Evolutionary conservation across 1,139 yeast genomes (phyloP), one percentile per base, ranked within the genome.

Genomic region (Suhomyces kunorum): DNA sequence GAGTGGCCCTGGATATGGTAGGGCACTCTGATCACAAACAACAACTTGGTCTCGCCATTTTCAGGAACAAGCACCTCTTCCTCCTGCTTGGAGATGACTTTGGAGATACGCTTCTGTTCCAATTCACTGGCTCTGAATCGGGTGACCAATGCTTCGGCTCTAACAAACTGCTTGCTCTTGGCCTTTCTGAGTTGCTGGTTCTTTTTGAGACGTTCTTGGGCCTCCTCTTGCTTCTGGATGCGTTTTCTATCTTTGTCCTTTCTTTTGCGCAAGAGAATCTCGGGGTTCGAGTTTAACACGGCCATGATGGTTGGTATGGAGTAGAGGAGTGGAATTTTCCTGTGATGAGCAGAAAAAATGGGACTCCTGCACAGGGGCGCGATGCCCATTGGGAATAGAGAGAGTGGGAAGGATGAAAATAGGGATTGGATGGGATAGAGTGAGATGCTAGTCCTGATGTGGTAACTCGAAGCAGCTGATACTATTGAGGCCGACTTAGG

Each of bases 171-270:
- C 38, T 63, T 64, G 56, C 68, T 68, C 42, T 65, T 65, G 40
- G 64, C 63, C 39, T 62, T 66, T 50, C 66, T 51, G 12, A 38
- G 16, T 20, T 40, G 67, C 52, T 67, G 71, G 50, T 67, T 68
- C 38, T 61, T 59, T 22, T 53, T 51, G 15, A 27, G 34, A 38
- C 48, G 44, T 16, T 45, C 52, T 25, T 53, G 48, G 36, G 66
- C 67, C 41, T 67, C 66, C 43, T 72, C 83, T 56, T 80, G 87
- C 56, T 79, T 81, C 55, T 79, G 82, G 44, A 83, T 56, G 59
- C 89, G 76, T 53, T 81, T 71, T 60, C 84, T 71, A 58, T 85
- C 90, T 46, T 82, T 84, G 58, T 83, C 79, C 68, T 84, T 85
- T 65, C 94, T 79, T 70, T 84, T 85, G 56, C 82, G 80, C 51